phyloP scores from a whole-genome alignment of 768 basidiomycete genomes.

The Crepidotus variabilis region DNA sequence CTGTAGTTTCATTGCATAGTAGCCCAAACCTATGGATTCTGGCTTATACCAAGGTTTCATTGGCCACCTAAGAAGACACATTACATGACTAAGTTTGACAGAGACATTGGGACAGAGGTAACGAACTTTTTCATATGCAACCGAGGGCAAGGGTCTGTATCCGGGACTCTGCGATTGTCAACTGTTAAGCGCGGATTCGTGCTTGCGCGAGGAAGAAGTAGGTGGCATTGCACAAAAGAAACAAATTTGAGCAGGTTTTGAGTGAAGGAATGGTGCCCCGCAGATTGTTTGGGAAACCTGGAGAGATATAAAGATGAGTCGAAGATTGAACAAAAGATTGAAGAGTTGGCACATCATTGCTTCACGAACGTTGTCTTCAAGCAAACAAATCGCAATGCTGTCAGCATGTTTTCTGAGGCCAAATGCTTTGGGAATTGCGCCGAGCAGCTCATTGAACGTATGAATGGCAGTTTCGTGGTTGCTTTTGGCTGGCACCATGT shows the following conservation, averaged over 20 bases:
- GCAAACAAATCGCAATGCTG: conserved; percentile 29
- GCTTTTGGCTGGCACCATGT: conserved; percentile 38
- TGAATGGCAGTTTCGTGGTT: conserved; percentile 35
- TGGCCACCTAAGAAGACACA: conserved; percentile 21
- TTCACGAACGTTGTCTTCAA: conserved; percentile 39
- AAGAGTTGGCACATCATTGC: conserved; percentile 41
- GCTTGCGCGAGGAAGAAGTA: conserved; percentile 33
- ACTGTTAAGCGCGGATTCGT: neutral
- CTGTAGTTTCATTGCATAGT: conserved; percentile 23
- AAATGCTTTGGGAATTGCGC: conserved; percentile 30
- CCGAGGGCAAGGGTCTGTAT: conserved; percentile 19
- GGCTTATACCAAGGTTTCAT: conserved; percentile 47
- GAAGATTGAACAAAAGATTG: neutral
- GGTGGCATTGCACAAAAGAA: conserved; percentile 30
- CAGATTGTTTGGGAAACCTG: conserved; percentile 37
- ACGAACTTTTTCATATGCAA: conserved; percentile 25
- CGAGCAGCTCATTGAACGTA: conserved; percentile 39
- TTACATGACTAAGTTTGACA: no score
- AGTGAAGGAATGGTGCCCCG: conserved; percentile 25
- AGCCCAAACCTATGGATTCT: conserved; percentile 23
- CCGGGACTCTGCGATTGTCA: neutral
- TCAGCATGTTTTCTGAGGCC: conserved; percentile 33
- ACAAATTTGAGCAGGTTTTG: conserved; percentile 16
- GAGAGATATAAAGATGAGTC: neutral
- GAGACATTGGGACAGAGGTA: neutral